phyloP scores from a whole-genome alignment of 371 early-diverging fungal genomes.

The Amoeboaphelidium occidentale region DNA sequence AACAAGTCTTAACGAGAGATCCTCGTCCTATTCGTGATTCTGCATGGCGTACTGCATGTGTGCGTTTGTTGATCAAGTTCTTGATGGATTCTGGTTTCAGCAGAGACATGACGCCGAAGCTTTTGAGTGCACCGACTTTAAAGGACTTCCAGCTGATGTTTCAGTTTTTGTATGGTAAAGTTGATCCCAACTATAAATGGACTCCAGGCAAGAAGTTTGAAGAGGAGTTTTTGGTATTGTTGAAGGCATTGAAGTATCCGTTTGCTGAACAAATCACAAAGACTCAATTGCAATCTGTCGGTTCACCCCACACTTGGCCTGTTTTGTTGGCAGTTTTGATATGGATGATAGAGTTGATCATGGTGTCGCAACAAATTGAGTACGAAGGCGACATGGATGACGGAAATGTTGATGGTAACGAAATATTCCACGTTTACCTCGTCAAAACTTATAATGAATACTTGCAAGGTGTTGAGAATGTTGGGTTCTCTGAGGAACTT shows the following conservation, averaged over 20 bases:
- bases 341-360: slow-evolving; percentile 69
- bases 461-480: slow-evolving; percentile 13
- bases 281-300: slow-evolving; percentile 52
- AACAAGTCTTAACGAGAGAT: slow-evolving; percentile 15
- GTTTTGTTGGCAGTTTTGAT: slow-evolving; percentile 51
- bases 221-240: slow-evolving; percentile 50
- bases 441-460: slow-evolving; percentile 14
- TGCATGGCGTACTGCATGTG: slow-evolving; percentile 32
- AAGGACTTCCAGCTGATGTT: slow-evolving; percentile 79
- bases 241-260: slow-evolving; percentile 66
- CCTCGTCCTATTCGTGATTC: slow-evolving; percentile 37
- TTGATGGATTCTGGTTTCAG: slow-evolving; percentile 45
- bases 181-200: slow-evolving; percentile 44
- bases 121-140: slow-evolving; percentile 35
- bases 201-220: slow-evolving; percentile 42
- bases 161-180: slow-evolving; percentile 50
- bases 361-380: slow-evolving; percentile 9
- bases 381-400: not conserved
- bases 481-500: not conserved
- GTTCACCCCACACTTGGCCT: slow-evolving; percentile 71
- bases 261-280: slow-evolving; percentile 63
- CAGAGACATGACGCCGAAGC: slow-evolving; percentile 27
- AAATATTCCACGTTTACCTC: slow-evolving; percentile 12
- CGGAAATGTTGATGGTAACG: slow-evolving; percentile 5
- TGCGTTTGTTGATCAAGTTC: slow-evolving; percentile 35